phyloP scores from a whole-genome alignment of 495 filamentous ascomycete genomes.

The Hypoxylon rickii region DNA sequence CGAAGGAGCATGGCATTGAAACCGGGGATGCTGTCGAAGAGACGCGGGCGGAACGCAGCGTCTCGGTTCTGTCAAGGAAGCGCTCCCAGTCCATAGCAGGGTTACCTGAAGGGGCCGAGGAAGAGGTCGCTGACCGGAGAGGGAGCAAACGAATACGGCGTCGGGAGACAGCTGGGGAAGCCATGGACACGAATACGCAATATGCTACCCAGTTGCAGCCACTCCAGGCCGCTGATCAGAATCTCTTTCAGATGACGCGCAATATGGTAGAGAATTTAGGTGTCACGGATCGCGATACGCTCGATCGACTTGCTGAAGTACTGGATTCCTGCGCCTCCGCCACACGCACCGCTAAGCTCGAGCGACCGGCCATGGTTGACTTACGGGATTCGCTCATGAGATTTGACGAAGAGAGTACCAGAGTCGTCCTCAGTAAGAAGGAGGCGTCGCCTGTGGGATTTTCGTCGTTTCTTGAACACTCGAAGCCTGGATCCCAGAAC shows the following conservation, averaged over 20 bases:
- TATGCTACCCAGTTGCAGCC: slow-evolving; percentile 71
- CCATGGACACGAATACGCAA: slow-evolving; percentile 69
- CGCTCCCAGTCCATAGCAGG: slow-evolving; percentile 68
- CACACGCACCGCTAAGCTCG: slow-evolving; percentile 48
- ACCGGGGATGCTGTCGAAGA: slow-evolving; percentile 30
- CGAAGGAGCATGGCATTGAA: slow-evolving; percentile 24
- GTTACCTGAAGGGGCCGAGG: slow-evolving; percentile 56
- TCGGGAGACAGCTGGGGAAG: slow-evolving; percentile 75
- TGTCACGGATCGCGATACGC: slow-evolving; percentile 57
- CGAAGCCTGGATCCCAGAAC: slow-evolving; percentile 64
- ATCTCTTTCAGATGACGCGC: slow-evolving; percentile 71
- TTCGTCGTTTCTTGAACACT: slow-evolving; percentile 78
- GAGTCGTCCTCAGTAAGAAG: slow-evolving; percentile 48
- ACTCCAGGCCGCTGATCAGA: slow-evolving; percentile 72
- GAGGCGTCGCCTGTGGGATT: slow-evolving; percentile 53
- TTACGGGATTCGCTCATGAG: slow-evolving; percentile 46
- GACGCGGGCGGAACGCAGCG: slow-evolving; percentile 36
- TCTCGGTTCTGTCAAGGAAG: slow-evolving; percentile 54
- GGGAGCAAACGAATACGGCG: slow-evolving; percentile 84
- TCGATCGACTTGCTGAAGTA: slow-evolving; percentile 55
- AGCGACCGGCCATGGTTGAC: slow-evolving; percentile 44
- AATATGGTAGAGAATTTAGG: slow-evolving; percentile 70
- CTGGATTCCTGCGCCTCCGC: slow-evolving; percentile 55
- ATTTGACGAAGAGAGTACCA: slow-evolving; percentile 49
- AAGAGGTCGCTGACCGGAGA: slow-evolving; percentile 66